Conservation (phyloP, 306 rosid genomes). For the Dicorynia guianensis region DNA sequence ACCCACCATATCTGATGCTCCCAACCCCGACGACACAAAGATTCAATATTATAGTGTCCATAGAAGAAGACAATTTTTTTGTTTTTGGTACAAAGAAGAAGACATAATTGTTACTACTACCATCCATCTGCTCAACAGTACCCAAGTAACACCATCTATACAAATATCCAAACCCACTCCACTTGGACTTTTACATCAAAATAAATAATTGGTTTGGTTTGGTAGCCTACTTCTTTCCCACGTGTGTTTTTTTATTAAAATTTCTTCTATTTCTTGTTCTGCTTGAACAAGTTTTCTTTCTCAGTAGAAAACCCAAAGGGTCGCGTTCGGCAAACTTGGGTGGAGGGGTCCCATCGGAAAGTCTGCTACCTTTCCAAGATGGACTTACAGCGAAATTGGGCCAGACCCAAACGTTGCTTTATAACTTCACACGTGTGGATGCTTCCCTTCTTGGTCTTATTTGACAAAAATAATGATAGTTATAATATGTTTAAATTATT, state of each 20-base stretch:
- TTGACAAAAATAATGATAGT: too few relatives aligned
- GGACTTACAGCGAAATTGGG: conserved; percentile 29
- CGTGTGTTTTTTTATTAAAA: conserved; percentile 37
- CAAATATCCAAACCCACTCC: conserved; percentile 44
- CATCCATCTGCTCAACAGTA: conserved; percentile 32
- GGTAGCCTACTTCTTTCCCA: conserved; percentile 48
- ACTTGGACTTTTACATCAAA: conserved; percentile 39
- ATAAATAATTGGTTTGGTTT: conserved; percentile 16
- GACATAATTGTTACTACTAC: not conserved
- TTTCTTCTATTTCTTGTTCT: conserved; percentile 11
- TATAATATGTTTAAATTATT: too few relatives aligned
- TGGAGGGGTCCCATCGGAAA: conserved; percentile 44
- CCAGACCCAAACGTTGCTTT: not conserved
- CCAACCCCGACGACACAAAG: conserved; percentile 39
- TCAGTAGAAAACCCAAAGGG: conserved; percentile 25
- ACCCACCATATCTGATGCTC: conserved; percentile 30
- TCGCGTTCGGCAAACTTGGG: conserved; percentile 48
- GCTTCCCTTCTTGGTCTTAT: not conserved
- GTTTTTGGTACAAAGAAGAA: too few relatives aligned
- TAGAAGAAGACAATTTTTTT: conserved; percentile 46
- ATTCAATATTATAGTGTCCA: conserved; percentile 31
- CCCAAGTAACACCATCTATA: conserved; percentile 27
- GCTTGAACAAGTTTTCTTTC: conserved; percentile 16
- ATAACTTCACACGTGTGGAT: conserved; percentile 16
- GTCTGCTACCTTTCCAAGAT: conserved; percentile 30